Evolutionary conservation across 345 rosid species (phyloP).

Genomic region (Fremontodendron californicum): DNA sequence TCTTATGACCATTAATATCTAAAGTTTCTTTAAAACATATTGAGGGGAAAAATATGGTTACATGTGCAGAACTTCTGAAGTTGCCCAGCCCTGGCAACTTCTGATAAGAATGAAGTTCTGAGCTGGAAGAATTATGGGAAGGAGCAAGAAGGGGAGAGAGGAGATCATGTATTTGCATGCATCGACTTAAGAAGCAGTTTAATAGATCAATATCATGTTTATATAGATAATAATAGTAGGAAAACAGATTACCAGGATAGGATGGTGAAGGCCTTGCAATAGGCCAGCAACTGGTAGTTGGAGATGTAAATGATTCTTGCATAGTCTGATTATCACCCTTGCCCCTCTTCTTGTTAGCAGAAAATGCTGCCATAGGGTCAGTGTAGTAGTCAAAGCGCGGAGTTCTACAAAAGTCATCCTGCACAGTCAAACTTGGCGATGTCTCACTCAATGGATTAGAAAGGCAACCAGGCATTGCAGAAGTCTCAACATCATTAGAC

Average conservation of each 20-base stretch:
- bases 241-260: slow-evolving; percentile 28
- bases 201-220: not conserved
- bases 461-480: slow-evolving; percentile 36
- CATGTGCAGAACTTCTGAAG: not conserved
- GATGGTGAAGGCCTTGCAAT: slow-evolving; percentile 26
- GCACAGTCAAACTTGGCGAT: slow-evolving; percentile 20
- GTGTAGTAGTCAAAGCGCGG: slow-evolving; percentile 76
- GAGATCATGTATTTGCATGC: not conserved
- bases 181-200: not conserved
- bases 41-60: not conserved
- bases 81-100: not conserved
- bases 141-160: not conserved
- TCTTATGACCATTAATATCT: not conserved
- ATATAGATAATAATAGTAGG: not conserved
- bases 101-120: not conserved
- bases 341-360: slow-evolving; percentile 46
- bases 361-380: slow-evolving; percentile 75
- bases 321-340: slow-evolving; percentile 23
- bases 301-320: slow-evolving; percentile 28
- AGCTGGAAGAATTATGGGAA: not conserved
- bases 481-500: slow-evolving; percentile 27
- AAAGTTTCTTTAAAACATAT: not conserved
- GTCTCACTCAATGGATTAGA: slow-evolving; percentile 63
- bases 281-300: not conserved
- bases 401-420: slow-evolving; percentile 29